Base-by-base conservation (phyloP, 2,329 filamentous ascomycete species). In the Coniosporium tulheliwenetii region DNA sequence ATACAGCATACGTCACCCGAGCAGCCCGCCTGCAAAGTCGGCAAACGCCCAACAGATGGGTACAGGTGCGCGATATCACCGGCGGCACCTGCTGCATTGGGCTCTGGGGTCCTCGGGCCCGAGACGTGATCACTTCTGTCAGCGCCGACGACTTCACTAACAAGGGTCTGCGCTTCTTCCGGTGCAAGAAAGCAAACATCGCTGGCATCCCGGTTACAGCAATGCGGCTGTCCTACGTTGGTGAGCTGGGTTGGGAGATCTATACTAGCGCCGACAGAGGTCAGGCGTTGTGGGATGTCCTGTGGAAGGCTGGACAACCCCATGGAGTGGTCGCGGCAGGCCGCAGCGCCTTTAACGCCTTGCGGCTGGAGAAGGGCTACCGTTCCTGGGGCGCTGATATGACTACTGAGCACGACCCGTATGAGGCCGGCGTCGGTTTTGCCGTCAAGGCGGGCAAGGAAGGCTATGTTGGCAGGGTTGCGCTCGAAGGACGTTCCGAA, bases 231-330 rank as follows among this genome's bases (percentile, higher is more conserved):
- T 79, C 75, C 0, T 75, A 71, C 39, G 70, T 79, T 3, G 75
- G 76, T 5, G 75, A 79, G 47, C 56, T 64, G 0, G 75, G 76
- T 1, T 79, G 73, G 73, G 75, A 79, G 50, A 65, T 79, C 14
- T 72, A 76, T 44, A 65, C 74, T 1, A 75, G 63, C 30, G 70
- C 75, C 0, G 75, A 79, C 19, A 66, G 71, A 34, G 75, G 75
- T 0, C 65, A 65, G 10, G 59, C 64, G 1, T 58, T 79, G 0
- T 79, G 76, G 76, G 74, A 79, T 45, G 60, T 61, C 0, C 54
- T 79, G 1, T 76, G 59, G 61, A 52, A 66, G 30, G 70, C 71
- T 1, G 75, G 75, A 0, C 65, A 70, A 44, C 48, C 59, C 0
- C 63, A 74, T 10, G 75, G 74, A 1, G 52, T 79, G 3, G 60